Base-by-base conservation (phyloP, 2,329 filamentous ascomycete species). In the Catunica adiposa region DNA sequence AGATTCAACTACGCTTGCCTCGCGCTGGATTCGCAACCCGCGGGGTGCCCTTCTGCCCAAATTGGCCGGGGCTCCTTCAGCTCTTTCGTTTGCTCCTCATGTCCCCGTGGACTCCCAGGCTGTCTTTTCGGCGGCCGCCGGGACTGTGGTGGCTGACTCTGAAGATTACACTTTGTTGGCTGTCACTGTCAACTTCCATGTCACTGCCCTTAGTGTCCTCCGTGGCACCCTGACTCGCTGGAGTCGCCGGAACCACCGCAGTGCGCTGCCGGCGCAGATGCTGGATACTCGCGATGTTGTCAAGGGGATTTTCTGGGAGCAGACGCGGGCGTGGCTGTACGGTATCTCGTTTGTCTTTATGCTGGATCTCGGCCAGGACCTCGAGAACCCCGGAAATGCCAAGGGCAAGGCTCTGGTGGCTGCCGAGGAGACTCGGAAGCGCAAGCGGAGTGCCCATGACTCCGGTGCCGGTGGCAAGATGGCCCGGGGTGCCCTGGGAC, bases 321-420 rank as follows among this genome's bases (percentile, higher is more conserved):
- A 83, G 1, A 72, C 73, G 26, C 78, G 90, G 14, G 69, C 90
- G 6, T 97, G 90, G 88, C 70, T 97, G 20, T 96, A 94, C 64
- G 89, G 90, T 5, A 78, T 80, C 42, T 82, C 79, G 1, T 97
- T 89, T 76, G 68, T 98, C 23, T 89, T 86, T 70, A 97, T 97
- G 89, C 79, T 98, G 59, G 89, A 97, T 66, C 71, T 94, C 29
- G 78, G 78, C 20, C 77, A 78, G 63, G 84, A 95, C 66, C 75
- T 92, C 51, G 66, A 70, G 0, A 65, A 67, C 2, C 67, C 71
- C 8, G 53, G 23, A 3, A 54, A 29, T 25, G 64, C 64, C n/a
- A 62, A 64, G 38, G 60, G 63, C 1, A 57, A 61, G 1, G 61
- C 60, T 1, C 65, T 68, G 34, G 59, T 67, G 66, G 60, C 61